Evolutionary conservation across 108 stramenopile species (phyloP).

Genomic region (Cylindrotheca fusiformis): DNA sequence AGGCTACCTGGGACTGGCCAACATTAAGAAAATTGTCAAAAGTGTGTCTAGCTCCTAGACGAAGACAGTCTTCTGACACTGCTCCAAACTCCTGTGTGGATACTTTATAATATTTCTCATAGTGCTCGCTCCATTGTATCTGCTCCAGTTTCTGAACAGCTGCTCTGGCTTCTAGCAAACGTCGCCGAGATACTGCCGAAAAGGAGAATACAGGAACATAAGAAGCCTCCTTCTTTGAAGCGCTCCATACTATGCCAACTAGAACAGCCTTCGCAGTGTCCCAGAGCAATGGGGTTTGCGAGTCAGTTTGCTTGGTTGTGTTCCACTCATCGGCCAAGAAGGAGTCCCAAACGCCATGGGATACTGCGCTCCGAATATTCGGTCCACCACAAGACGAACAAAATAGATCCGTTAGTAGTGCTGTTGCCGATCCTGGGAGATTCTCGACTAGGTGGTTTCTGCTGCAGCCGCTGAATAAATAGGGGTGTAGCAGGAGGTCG

Average conservation of each 20-base stretch:
- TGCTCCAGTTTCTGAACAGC: neutral
- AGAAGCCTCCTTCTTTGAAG: neutral
- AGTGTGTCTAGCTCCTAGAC: too few relatives aligned
- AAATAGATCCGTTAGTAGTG: constrained; percentile 61
- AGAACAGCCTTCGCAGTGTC: constrained; percentile 29
- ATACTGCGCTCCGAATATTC: constrained; percentile 54
- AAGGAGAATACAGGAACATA: constrained; percentile 22
- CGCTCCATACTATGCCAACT: constrained; percentile 15
- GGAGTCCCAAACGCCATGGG: constrained; percentile 52
- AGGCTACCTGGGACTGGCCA: neutral
- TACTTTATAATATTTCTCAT: neutral
- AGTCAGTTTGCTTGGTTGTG: neutral
- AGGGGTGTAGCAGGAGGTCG: constrained; percentile 56
- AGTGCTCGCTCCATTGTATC: neutral
- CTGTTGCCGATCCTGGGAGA: constrained; percentile 39
- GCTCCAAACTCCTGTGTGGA: neutral
- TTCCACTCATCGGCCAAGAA: constrained; percentile 20
- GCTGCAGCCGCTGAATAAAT: constrained; percentile 18
- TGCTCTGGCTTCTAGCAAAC: neutral
- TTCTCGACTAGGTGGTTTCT: neutral
- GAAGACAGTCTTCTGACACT: neutral
- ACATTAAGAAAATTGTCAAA: neutral
- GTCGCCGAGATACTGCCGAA: constrained; percentile 7
- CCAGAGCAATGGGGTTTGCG: constrained; percentile 1
- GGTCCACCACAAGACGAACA: constrained; percentile 48